Percentiles rank a stretch among this genome's conserved stretches.
Conservation (phyloP, 805 yeast species). For the Saturnispora besseyi region DNA sequence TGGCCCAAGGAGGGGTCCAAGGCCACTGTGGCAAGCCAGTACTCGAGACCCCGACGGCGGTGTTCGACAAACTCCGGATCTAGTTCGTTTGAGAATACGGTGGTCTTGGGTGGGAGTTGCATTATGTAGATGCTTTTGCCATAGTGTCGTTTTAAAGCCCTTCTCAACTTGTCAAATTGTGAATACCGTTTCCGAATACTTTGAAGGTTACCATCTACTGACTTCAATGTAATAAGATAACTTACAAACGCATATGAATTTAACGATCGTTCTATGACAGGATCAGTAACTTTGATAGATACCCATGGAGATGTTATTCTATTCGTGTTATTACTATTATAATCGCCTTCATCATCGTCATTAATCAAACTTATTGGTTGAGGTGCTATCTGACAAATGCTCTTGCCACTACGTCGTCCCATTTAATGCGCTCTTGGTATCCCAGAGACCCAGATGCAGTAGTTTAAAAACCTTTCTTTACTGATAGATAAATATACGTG, state of each 20-base stretch:
- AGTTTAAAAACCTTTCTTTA: too few relatives aligned
- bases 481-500: too few relatives aligned
- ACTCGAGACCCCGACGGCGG: slow-evolving; percentile 49
- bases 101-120: slow-evolving; percentile 42
- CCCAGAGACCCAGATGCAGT: neutral
- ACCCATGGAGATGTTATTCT: slow-evolving; percentile 6
- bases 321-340: slow-evolving; percentile 10
- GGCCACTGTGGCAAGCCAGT: slow-evolving; percentile 46
- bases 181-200: slow-evolving; percentile 51
- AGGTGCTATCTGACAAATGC: slow-evolving; percentile 4
- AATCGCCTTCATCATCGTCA: slow-evolving; percentile 26
- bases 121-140: slow-evolving; percentile 36
- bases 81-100: slow-evolving; percentile 21
- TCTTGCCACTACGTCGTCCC: neutral
- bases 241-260: slow-evolving; percentile 23
- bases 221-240: slow-evolving; percentile 24
- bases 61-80: slow-evolving; percentile 39
- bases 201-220: slow-evolving; percentile 31
- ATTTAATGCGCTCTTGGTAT: neutral
- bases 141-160: slow-evolving; percentile 28
- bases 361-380: slow-evolving; percentile 32
- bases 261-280: slow-evolving; percentile 23
- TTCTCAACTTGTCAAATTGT: slow-evolving; percentile 47
- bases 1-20: slow-evolving; percentile 38
- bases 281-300: slow-evolving; percentile 22